A percentile compares a stretch with the other conserved stretches of the same genome.
Conservation (phyloP, 2,329 filamentous ascomycete species). For the Clarireedia paspali region DNA sequence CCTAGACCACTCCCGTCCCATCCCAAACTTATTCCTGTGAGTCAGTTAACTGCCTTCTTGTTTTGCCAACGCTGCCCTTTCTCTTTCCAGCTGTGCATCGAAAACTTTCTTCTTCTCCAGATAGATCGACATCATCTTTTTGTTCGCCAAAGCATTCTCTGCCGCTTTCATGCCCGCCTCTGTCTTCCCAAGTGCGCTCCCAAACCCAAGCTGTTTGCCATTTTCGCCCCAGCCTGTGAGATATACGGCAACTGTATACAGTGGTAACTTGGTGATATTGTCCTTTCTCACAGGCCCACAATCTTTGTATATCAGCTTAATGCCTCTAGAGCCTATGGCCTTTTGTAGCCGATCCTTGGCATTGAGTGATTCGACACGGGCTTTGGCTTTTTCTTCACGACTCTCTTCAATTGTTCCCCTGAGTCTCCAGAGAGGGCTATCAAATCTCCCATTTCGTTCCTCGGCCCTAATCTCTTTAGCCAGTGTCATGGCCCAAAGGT, state of each 20-base stretch:
- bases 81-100: constrained; percentile 30
- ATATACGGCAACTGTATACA: constrained; percentile 57
- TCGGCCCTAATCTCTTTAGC: constrained; percentile 41
- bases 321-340: constrained; percentile 42
- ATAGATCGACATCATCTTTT: constrained; percentile 46
- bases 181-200: constrained; percentile 57
- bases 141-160: constrained; percentile 53
- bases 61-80: constrained; percentile 19
- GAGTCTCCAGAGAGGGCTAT: constrained; percentile 26
- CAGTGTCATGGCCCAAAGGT: constrained; percentile 64
- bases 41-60: neutral
- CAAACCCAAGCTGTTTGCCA: constrained; percentile 50
- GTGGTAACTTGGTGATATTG: constrained; percentile 43
- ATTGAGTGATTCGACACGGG: neutral
- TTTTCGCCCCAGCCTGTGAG: constrained; percentile 63
- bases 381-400: neutral
- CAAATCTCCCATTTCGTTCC: constrained; percentile 24
- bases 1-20: neutral
- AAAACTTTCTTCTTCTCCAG: constrained; percentile 39
- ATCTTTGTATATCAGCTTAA: constrained; percentile 55
- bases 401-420: constrained; percentile 13
- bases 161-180: constrained; percentile 65
- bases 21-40: neutral
- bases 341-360: constrained; percentile 47
- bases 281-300: constrained; percentile 46